Percentiles rank a stretch among this genome's conserved stretches.
Conservation (phyloP, 2,329 filamentous ascomycete species). For the Monilinia fructigena region DNA sequence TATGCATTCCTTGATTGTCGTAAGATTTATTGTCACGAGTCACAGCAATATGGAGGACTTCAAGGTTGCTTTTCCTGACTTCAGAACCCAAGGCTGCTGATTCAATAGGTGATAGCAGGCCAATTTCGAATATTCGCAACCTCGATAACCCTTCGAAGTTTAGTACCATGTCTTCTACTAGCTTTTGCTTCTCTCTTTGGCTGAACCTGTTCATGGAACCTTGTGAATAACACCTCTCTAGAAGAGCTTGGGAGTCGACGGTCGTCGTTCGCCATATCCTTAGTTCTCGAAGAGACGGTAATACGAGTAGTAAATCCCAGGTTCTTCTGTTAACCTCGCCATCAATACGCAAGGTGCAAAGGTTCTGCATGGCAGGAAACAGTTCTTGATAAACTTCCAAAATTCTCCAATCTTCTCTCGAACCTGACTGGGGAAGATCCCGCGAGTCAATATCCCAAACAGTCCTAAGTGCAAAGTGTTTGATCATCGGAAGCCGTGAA, state of each 20-base stretch:
- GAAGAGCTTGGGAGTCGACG: slow-evolving; percentile 18
- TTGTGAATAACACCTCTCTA: slow-evolving; percentile 3
- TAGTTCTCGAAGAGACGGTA: slow-evolving; percentile 21
- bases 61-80: slow-evolving; percentile 20
- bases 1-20: slow-evolving; percentile 19
- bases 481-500: slow-evolving; percentile 13
- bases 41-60: slow-evolving; percentile 21
- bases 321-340: slow-evolving; percentile 20
- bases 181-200: slow-evolving; percentile 1
- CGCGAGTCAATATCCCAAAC: slow-evolving; percentile 24
- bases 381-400: neutral
- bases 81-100: slow-evolving; percentile 20
- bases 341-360: slow-evolving; percentile 17
- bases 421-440: slow-evolving; percentile 15
- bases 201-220: neutral
- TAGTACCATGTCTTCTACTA: slow-evolving; percentile 13
- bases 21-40: slow-evolving; percentile 21
- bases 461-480: slow-evolving; percentile 20
- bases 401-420: slow-evolving; percentile 14
- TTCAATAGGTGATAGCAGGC: slow-evolving; percentile 22
- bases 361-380: slow-evolving; percentile 17
- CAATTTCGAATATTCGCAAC: slow-evolving; percentile 21
- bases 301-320: slow-evolving; percentile 14
- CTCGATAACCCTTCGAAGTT: slow-evolving; percentile 22
- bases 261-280: slow-evolving; percentile 24